These are phyloP conservation scores for Begonia fuchsioides DNA, from an alignment of 306 rosid genomes.

Conservation along the genomic window DNA sequence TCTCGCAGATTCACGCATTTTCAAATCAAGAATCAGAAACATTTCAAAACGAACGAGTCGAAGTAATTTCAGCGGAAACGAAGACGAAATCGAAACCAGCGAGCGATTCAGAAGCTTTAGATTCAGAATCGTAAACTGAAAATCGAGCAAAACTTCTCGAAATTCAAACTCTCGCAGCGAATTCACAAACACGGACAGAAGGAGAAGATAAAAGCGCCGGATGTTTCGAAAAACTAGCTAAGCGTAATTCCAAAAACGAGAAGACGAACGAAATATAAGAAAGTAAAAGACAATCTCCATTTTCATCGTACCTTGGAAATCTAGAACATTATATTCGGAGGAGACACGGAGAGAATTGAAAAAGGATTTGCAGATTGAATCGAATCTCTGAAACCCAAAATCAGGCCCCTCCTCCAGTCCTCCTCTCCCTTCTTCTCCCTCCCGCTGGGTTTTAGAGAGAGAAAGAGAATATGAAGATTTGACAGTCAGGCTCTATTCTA, in stretches of 20 bases:
- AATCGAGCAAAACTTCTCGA: constrained; percentile 4
- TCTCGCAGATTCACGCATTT: too few species aligned
- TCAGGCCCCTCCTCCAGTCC: too few species aligned
- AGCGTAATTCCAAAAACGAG: not conserved
- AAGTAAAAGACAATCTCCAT: too few species aligned
- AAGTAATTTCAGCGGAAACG: not conserved
- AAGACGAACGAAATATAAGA: too few species aligned
- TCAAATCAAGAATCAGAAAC: not conserved
- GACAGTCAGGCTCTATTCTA: too few species aligned
- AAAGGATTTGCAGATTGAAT: too few species aligned
- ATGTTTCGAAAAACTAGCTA: too few species aligned
- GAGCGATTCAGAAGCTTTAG: not conserved
- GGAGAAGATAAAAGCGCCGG: constrained; percentile 5
- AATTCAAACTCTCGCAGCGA: not conserved
- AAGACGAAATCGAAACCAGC: not conserved
- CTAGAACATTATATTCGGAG: constrained; percentile 55
- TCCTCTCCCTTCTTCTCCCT: too few species aligned
- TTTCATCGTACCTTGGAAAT: constrained; percentile 61
- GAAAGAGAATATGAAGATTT: too few species aligned
- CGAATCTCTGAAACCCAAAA: too few species aligned
- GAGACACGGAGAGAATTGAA: constrained; percentile 17
- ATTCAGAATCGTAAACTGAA: too few species aligned
- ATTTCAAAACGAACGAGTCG: not conserved
- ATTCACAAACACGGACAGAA: constrained; percentile 8
- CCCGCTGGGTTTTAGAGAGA: too few species aligned